These are phyloP conservation scores for Candida loeiensis DNA, from an alignment of 805 yeast species.

Conservation along the genomic window DNA sequence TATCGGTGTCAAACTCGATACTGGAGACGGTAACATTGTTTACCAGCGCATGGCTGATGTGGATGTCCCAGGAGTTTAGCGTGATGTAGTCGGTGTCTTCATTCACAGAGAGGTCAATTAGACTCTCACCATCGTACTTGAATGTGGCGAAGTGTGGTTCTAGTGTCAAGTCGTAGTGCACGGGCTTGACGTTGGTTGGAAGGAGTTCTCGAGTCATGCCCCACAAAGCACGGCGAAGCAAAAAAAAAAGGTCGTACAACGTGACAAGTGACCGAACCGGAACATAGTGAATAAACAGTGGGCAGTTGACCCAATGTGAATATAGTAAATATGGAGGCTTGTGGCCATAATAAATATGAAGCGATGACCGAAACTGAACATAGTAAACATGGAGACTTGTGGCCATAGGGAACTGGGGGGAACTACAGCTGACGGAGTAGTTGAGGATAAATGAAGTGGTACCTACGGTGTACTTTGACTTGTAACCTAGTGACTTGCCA, in stretches of 20 bases:
- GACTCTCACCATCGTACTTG: constrained; percentile 54
- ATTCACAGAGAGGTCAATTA: constrained; percentile 51
- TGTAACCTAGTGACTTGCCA: no score
- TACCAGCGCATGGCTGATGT: constrained; percentile 47
- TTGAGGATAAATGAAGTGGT: no score
- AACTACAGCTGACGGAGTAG: no score
- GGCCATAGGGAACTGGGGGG: no score
- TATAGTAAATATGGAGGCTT: no score
- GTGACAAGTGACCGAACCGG: not conserved
- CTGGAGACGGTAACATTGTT: constrained; percentile 21
- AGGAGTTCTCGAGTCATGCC: constrained; percentile 18
- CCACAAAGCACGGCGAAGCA: not conserved
- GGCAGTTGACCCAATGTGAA: no score
- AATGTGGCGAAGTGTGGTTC: constrained; percentile 50
- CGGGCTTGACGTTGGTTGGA: constrained; percentile 41
- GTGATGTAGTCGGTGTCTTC: constrained; percentile 45
- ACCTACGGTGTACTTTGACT: no score
- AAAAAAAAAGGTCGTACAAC: not conserved
- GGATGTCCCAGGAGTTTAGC: constrained; percentile 65
- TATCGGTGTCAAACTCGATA: constrained; percentile 32
- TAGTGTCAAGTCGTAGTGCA: constrained; percentile 37
- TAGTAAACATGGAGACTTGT: no score
- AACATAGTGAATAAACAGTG: not conserved
- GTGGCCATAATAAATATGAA: no score
- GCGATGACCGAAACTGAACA: no score